phyloP scores from a whole-genome alignment of 305 asterid species.

The Fraxinus dipetala region DNA sequence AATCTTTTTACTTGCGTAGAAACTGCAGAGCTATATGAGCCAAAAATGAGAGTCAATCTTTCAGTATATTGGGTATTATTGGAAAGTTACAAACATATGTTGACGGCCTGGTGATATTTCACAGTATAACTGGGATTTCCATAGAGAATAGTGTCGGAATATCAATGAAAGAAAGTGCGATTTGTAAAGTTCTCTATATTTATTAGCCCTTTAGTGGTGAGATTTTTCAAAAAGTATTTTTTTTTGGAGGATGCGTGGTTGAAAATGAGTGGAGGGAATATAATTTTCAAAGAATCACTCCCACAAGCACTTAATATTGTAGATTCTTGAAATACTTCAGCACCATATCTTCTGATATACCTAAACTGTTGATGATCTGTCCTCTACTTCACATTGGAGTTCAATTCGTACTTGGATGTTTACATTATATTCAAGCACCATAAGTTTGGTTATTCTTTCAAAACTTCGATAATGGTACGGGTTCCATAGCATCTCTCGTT shows the following conservation, averaged over 20 bases:
- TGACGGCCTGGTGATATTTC: background rate
- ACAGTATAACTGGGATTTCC: background rate
- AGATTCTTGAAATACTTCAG: background rate
- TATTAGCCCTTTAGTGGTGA: background rate
- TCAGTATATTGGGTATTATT: background rate
- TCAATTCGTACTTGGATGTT: background rate
- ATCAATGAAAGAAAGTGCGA: background rate
- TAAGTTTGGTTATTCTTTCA: background rate
- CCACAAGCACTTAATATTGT: background rate
- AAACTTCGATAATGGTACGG: background rate
- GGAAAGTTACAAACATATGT: background rate
- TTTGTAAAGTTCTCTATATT: background rate
- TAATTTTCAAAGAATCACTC: background rate
- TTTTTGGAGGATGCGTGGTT: background rate
- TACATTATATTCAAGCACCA: background rate
- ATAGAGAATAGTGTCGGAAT: background rate
- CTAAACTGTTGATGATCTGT: background rate
- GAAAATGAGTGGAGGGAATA: background rate
- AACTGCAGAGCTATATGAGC: background rate
- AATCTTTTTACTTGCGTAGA: background rate
- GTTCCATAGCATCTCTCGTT: background rate
- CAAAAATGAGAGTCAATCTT: background rate
- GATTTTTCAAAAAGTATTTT: background rate
- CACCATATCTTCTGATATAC: background rate
- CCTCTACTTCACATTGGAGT: background rate